These are phyloP conservation scores for Volvox africanus DNA, from an alignment of 139 green algal genomes.

Conservation along the genomic window DNA sequence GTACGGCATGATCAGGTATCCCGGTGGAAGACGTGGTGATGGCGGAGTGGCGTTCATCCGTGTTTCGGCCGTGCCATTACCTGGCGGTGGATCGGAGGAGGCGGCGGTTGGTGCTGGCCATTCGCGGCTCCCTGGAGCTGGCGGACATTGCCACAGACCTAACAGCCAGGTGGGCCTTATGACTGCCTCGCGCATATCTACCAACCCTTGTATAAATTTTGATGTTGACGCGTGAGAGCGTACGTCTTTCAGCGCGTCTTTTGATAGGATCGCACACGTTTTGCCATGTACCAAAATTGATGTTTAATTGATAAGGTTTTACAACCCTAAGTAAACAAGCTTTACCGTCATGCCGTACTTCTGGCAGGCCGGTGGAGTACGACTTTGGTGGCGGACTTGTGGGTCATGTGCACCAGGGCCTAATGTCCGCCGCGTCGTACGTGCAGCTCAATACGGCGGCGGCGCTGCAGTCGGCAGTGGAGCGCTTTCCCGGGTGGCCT, in stretches of 20 bases:
- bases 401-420: conserved; percentile 65
- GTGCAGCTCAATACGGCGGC: conserved; percentile 61
- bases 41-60: conserved; percentile 64
- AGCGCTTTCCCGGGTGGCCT: conserved; percentile 59
- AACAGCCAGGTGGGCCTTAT: conserved; percentile 45
- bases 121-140: conserved; percentile 65
- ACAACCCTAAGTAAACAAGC: too few species aligned
- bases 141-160: conserved; percentile 72
- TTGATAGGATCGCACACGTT: too few species aligned
- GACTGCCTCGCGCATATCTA: too few species aligned
- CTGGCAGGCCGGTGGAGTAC: conserved; percentile 24
- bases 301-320: too few species aligned
- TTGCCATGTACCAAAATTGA: too few species aligned
- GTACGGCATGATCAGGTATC: conserved; percentile 20
- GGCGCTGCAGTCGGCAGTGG: conserved; percentile 55
- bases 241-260: too few species aligned
- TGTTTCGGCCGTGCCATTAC: conserved; percentile 72
- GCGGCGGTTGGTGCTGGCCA: conserved; percentile 55
- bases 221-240: too few species aligned
- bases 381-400: conserved; percentile 41
- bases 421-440: conserved; percentile 68
- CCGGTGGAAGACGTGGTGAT: conserved; percentile 43
- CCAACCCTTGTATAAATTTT: too few species aligned
- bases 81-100: conserved; percentile 67
- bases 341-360: not conserved